Evolutionary conservation across 1,284 basidiomycete species (phyloP).

Genomic region (Fomitopsis schrenkii): DNA sequence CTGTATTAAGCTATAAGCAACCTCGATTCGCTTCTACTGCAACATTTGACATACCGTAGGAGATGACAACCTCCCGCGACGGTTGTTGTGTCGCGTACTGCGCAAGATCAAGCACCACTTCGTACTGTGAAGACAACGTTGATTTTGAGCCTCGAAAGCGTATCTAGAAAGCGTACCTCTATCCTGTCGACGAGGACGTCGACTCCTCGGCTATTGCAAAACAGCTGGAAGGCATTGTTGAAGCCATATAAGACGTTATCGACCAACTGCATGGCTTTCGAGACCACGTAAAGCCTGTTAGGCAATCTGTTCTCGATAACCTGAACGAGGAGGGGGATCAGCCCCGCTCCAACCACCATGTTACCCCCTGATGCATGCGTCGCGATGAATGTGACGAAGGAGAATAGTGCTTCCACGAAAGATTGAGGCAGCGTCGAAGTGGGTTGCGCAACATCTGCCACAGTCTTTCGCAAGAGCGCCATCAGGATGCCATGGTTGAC

Average conservation of each 20-base stretch:
- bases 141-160: conserved; percentile 6
- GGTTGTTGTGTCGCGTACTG: conserved; percentile 43
- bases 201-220: conserved; percentile 83
- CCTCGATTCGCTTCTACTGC: not conserved
- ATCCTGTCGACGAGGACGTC: conserved; percentile 85
- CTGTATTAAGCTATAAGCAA: conserved; percentile 17
- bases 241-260: conserved; percentile 93
- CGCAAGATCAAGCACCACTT: conserved; percentile 66
- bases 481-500: conserved; percentile 96
- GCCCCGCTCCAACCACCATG: conserved; percentile 96
- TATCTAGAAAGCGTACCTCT: conserved; percentile 50
- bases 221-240: conserved; percentile 84
- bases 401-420: conserved; percentile 83
- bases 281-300: conserved; percentile 66
- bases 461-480: conserved; percentile 79
- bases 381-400: conserved; percentile 86
- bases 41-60: conserved; percentile 43
- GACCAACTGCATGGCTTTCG: conserved; percentile 88
- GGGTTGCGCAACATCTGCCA: conserved; percentile 63
- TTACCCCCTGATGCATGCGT: conserved; percentile 83
- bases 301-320: conserved; percentile 76
- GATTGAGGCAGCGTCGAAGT: conserved; percentile 71
- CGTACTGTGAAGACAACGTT: conserved; percentile 42
- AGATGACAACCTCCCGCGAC: conserved; percentile 47
- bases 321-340: conserved; percentile 87